phyloP scores from a whole-genome alignment of 805 yeast species.

The Clavispora carvajalis region DNA sequence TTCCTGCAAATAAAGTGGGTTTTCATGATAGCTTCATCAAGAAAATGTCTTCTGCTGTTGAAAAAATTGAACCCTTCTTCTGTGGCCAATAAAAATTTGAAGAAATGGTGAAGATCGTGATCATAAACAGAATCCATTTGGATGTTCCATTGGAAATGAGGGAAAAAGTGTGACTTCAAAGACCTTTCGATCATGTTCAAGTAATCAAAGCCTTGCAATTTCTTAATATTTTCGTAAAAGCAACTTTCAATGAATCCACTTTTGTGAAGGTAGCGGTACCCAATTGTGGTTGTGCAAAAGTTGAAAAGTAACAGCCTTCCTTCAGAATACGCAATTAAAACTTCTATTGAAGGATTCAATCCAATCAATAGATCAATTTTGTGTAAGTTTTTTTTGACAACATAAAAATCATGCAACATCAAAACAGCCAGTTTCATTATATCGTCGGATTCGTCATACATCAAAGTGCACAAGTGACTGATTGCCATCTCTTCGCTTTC shows the following conservation, averaged over 20 bases:
- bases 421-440: constrained; percentile 19
- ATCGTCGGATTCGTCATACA: constrained; percentile 51
- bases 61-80: constrained; percentile 71
- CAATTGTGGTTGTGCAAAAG: constrained; percentile 60
- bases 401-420: constrained; percentile 18
- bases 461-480: constrained; percentile 54
- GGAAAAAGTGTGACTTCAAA: constrained; percentile 14
- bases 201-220: constrained; percentile 8
- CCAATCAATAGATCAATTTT: constrained; percentile 48
- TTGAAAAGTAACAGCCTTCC: constrained; percentile 51
- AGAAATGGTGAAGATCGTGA: constrained; percentile 48
- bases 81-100: constrained; percentile 74
- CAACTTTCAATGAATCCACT: constrained; percentile 32
- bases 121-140: not conserved
- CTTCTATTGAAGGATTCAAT: constrained; percentile 49
- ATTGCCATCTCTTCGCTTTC: constrained; percentile 45
- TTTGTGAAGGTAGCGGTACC: constrained; percentile 56
- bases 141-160: constrained; percentile 15
- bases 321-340: constrained; percentile 17
- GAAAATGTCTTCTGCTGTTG: constrained; percentile 30
- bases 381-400: constrained; percentile 20
- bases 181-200: constrained; percentile 10
- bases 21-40: constrained; percentile 30
- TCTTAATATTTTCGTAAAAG: constrained; percentile 7
- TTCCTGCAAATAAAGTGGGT: constrained; percentile 7